Conservation (phyloP, 2,329 filamentous ascomycete species). For the Stemphylium beticola region DNA sequence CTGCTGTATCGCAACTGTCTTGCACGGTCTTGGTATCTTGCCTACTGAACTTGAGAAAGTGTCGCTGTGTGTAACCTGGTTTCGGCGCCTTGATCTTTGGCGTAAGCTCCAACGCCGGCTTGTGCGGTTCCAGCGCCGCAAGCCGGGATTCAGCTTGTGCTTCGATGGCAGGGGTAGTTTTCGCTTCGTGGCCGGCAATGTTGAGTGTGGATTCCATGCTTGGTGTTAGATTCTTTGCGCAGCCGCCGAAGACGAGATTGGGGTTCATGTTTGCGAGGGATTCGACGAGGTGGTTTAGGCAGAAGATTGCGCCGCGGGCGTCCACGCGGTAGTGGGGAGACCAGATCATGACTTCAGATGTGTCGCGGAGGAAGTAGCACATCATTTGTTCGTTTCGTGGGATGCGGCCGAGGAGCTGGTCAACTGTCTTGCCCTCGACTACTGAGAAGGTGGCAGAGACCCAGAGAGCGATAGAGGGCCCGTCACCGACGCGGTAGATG, state of each 20-base stretch:
- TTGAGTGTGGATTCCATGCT: constrained; percentile 29
- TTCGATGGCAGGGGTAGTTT: constrained; percentile 23
- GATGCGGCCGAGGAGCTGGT: constrained; percentile 29
- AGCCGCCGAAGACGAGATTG: constrained; percentile 27
- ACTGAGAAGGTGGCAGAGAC: constrained; percentile 32
- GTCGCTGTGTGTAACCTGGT: constrained; percentile 11
- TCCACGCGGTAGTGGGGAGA: constrained; percentile 35
- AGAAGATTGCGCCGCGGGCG: constrained; percentile 33
- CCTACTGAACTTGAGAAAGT: constrained; percentile 7
- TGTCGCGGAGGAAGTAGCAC: constrained; percentile 30
- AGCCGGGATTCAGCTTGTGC: constrained; percentile 24
- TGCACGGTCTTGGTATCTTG: constrained; percentile 21
- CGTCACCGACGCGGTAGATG: constrained; percentile 31
- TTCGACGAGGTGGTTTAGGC: constrained; percentile 30
- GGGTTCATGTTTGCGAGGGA: constrained; percentile 25
- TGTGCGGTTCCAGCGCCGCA: constrained; percentile 23
- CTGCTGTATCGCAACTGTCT: constrained; percentile 11
- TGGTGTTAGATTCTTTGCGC: constrained; percentile 31
- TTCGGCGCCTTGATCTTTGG: constrained; percentile 18
- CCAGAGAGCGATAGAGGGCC: constrained; percentile 28
- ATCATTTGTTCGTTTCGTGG: constrained; percentile 37
- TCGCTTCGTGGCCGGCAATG: constrained; percentile 13
- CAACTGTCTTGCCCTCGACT: constrained; percentile 22
- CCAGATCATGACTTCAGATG: constrained; percentile 30
- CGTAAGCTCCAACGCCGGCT: constrained; percentile 26